Percentiles rank a stretch among this genome's conserved stretches.
phyloP scores from a whole-genome alignment of 257 asterid species.

The Primulina huaijiensis region DNA sequence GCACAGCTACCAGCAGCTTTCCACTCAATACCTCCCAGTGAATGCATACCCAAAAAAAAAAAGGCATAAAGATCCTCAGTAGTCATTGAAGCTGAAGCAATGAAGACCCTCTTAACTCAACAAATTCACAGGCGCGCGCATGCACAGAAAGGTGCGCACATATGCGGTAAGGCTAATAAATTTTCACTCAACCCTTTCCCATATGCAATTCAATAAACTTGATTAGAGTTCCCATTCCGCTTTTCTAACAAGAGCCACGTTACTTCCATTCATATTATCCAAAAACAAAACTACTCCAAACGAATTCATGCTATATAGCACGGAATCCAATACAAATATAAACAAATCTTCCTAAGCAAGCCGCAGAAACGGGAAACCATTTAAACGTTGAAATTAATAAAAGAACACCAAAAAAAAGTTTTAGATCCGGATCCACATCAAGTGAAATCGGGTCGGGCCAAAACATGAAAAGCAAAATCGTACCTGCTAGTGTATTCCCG shows the following conservation, averaged over 20 bases:
- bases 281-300: conserved; percentile 16
- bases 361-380: background rate
- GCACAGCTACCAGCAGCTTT: background rate
- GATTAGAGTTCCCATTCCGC: background rate
- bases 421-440: conserved; percentile 4
- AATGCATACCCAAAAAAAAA: background rate
- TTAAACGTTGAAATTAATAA: background rate
- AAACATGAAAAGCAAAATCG: conserved; percentile 15
- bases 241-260: background rate
- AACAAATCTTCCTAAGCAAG: conserved; percentile 16
- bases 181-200: conserved; percentile 5
- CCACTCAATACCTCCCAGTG: conserved; percentile 10
- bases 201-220: background rate
- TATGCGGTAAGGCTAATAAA: background rate
- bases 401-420: conserved; percentile 14
- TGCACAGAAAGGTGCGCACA: background rate
- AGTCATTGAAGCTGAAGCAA: background rate
- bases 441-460: conserved; percentile 46
- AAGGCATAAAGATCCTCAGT: background rate
- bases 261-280: background rate
- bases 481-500: conserved; percentile 32
- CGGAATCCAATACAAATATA: conserved; percentile 11
- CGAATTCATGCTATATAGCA: background rate
- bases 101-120: background rate
- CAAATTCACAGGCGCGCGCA: conserved; percentile 6